Evolutionary conservation across 305 asterid species (phyloP).

Genomic region (Solanum hybrid): DNA sequence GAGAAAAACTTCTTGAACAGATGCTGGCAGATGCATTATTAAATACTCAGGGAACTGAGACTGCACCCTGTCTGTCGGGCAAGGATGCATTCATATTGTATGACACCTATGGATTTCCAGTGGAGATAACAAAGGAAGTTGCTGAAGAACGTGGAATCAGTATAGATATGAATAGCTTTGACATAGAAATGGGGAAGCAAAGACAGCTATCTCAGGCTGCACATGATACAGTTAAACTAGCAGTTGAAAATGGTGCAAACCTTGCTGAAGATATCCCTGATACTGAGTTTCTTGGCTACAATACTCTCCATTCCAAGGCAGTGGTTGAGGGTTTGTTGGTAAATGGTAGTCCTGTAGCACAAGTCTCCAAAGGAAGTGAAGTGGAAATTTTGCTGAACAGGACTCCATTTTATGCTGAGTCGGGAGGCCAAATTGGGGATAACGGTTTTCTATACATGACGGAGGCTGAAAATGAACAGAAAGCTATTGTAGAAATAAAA

Average conservation of each 20-base stretch:
- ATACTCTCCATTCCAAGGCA: constrained; percentile 53
- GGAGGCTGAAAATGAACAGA: constrained; percentile 30
- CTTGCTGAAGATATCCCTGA: constrained; percentile 53
- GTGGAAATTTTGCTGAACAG: constrained; percentile 78
- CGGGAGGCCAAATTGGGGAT: constrained; percentile 97
- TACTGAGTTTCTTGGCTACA: constrained; percentile 82
- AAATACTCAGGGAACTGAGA: constrained; percentile 30
- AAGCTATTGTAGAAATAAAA: constrained; percentile 52
- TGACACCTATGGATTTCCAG: constrained; percentile 88
- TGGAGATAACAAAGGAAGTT: constrained; percentile 87
- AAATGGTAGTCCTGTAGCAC: constrained; percentile 57
- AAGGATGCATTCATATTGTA: constrained; percentile 78
- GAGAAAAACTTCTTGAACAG: constrained; percentile 86
- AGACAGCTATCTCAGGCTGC: constrained; percentile 96
- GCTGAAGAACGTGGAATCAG: constrained; percentile 74
- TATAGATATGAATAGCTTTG: constrained; percentile 67
- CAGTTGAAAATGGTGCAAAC: constrained; percentile 68
- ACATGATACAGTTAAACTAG: constrained; percentile 74
- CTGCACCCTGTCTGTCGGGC: constrained; percentile 64
- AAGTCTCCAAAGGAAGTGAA: constrained; percentile 73
- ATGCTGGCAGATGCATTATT: constrained; percentile 54
- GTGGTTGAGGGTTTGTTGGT: constrained; percentile 71
- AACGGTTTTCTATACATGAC: constrained; percentile 47
- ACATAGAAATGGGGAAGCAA: constrained; percentile 81
- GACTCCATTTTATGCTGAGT: constrained; percentile 95